Percentiles rank a stretch among this genome's conserved stretches.
These are phyloP conservation scores for Lathyrus sativus DNA, from an alignment of 306 rosid genomes.

Conservation along the genomic window DNA sequence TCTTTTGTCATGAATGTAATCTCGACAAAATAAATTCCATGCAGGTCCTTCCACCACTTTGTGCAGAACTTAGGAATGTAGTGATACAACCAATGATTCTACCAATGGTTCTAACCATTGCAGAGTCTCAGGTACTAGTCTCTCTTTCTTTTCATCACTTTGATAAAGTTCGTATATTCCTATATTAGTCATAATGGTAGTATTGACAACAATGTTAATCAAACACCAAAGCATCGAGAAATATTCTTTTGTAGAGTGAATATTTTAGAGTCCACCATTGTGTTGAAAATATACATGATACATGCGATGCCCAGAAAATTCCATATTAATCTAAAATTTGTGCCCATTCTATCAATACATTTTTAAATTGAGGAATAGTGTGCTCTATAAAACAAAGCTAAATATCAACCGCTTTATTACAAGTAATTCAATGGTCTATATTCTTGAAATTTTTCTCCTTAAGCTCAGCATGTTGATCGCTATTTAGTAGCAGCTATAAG, in stretches of 20 bases:
- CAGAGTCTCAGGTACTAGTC: conserved; percentile 88
- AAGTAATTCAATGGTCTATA: conserved; percentile 3
- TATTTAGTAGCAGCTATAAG: not conserved
- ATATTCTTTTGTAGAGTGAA: conserved; percentile 24
- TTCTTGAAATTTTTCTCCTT: conserved; percentile 11
- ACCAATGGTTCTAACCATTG: conserved; percentile 99
- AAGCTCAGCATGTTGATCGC: conserved; percentile 1
- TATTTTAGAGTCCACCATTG: conserved; percentile 21
- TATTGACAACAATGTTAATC: conserved; percentile 18
- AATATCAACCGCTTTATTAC: conserved; percentile 1
- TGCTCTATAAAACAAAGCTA: conserved; percentile 11
- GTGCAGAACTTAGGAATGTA: conserved; percentile 96
- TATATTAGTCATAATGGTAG: not conserved
- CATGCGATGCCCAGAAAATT: conserved; percentile 11
- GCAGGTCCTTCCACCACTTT: conserved; percentile 98
- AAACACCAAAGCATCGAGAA: conserved; percentile 24
- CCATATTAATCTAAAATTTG: conserved; percentile 1
- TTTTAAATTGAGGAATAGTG: conserved; percentile 1
- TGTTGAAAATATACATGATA: conserved; percentile 1
- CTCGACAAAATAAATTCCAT: conserved; percentile 37
- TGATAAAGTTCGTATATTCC: conserved; percentile 28
- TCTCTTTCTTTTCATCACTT: conserved; percentile 23
- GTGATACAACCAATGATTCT: conserved; percentile 98
- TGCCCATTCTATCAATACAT: conserved; percentile 14
- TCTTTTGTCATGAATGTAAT: conserved; percentile 26